Evolutionary conservation across 2,329 filamentous ascomycete genomes (phyloP).

Genomic region (Aspergillus pseudoglaucus): DNA sequence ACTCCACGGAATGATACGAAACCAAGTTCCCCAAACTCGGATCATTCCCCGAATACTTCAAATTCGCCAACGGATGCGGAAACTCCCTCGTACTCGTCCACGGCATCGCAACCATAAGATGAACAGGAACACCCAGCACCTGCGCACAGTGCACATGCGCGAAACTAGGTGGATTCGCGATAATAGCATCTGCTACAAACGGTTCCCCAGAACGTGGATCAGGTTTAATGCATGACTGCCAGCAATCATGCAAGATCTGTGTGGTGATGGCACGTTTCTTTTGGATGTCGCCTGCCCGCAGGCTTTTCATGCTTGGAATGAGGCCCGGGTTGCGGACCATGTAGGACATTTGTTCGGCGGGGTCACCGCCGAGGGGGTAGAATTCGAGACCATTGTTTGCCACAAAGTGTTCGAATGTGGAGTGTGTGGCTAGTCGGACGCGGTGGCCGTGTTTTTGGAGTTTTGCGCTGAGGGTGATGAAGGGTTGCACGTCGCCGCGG

Average conservation of each 20-base stretch:
- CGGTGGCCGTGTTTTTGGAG: slow-evolving; percentile 48
- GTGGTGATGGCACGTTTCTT: slow-evolving; percentile 27
- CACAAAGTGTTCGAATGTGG: slow-evolving; percentile 51
- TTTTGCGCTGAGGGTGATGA: slow-evolving; percentile 50
- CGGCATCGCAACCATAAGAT: slow-evolving; percentile 51
- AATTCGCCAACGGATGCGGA: slow-evolving; percentile 46
- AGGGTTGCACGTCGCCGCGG: slow-evolving; percentile 54
- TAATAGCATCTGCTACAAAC: slow-evolving; percentile 50
- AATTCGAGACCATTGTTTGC: slow-evolving; percentile 49
- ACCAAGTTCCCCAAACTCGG: slow-evolving; percentile 36
- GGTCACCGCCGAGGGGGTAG: slow-evolving; percentile 53
- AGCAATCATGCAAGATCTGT: slow-evolving; percentile 35
- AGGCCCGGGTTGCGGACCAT: slow-evolving; percentile 47
- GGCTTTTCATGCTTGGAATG: slow-evolving; percentile 31
- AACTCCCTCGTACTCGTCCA: slow-evolving; percentile 42
- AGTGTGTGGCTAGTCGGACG: slow-evolving; percentile 53
- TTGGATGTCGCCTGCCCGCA: slow-evolving; percentile 29
- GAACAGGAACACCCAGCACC: slow-evolving; percentile 44
- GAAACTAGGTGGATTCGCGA: slow-evolving; percentile 50
- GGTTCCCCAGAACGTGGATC: slow-evolving; percentile 26
- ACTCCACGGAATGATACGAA: slow-evolving; percentile 43
- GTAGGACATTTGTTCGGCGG: slow-evolving; percentile 47
- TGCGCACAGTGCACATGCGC: slow-evolving; percentile 50
- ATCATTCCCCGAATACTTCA: slow-evolving; percentile 32
- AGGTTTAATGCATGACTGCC: slow-evolving; percentile 34